Evolutionary conservation across 2,329 filamentous ascomycete species (phyloP), one percentile per base, ranked within the genome.

Genomic region (Hymenoscyphus linearis): DNA sequence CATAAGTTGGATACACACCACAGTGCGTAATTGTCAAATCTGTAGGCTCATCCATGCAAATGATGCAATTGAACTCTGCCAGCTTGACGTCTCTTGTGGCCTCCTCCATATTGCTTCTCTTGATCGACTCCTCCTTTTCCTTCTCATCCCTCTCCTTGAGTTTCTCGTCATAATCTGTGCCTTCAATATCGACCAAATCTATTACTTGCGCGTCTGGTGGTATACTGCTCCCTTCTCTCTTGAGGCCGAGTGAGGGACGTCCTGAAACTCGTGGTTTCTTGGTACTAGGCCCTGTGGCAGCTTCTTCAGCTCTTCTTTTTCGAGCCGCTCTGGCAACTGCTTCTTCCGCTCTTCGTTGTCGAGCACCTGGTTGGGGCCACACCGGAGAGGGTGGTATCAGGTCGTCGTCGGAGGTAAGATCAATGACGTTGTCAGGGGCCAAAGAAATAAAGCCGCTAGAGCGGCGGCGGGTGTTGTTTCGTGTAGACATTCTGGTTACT

Each of bases 11-110:
- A 54, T 35, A 71, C 83, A 65, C 82, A 88, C 85, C 85, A 72
- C 85, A 88, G 72, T 87, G 83, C 2, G 85, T 88, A 53, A 87
- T 81, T 1, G 84, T 86, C 63, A 88, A 68, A 31, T 78, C 76
- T 1, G 79, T 80, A 27, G 78, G 80, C 63, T 84, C 78, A 63
- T 88, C 85, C 83, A 88, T 85, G 73, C 85, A 88, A 61, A 88
- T 88, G 52, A 85, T 83, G 64, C 85, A 88, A 72, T 87, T 83
- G 55, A 87, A 85, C 3, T 77, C 76, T 52, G 78, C 76, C 16
- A 88, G 72, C 70, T 82, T 68, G 78, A 72, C 57, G 74, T 77
- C 69, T 52, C 79, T 82, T 57, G 82, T 80, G 56, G 77, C 75
- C 59, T 79, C 75, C 12, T 77, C 77, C 63, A 76, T 75, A 62